Percentiles rank a stretch among this genome's conserved stretches.
Conservation (phyloP, 805 yeast species). For the Yarrowia hollandica region DNA sequence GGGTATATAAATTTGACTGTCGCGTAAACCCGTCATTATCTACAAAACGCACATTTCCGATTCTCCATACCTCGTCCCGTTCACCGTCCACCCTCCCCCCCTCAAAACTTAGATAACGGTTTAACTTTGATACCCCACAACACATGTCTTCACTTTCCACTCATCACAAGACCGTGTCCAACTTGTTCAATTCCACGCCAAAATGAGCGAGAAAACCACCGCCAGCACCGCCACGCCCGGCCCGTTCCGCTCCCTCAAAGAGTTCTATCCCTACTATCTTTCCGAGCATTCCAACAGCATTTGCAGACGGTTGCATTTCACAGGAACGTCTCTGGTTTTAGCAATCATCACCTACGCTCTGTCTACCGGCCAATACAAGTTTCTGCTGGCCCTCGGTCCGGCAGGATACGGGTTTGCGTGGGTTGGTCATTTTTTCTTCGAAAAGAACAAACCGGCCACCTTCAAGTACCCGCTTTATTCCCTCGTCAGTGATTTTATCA, state of each 20-base stretch:
- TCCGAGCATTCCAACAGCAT: conserved; percentile 15
- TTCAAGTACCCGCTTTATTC: conserved; percentile 25
- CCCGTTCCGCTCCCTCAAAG: background rate
- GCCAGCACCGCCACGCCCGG: background rate
- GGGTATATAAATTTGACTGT: too few species aligned
- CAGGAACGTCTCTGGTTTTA: background rate
- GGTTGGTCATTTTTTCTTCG: conserved; percentile 20
- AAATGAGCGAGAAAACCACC: background rate
- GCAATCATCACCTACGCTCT: background rate
- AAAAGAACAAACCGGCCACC: conserved; percentile 17
- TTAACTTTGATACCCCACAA: too few species aligned
- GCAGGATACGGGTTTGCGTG: conserved; percentile 25
- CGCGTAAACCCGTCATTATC: too few species aligned
- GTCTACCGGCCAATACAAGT: conserved; percentile 4
- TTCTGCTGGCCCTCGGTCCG: background rate
- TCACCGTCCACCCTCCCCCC: too few species aligned
- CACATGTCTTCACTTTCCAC: too few species aligned
- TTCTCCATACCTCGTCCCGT: too few species aligned
- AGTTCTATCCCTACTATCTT: conserved; percentile 23
- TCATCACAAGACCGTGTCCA: too few species aligned
- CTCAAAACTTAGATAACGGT: too few species aligned
- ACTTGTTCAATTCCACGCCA: too few species aligned
- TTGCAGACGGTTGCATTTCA: conserved; percentile 16
- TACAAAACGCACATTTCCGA: too few species aligned
- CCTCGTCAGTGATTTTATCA: conserved; percentile 13